Conservation (phyloP, 176 grass and related monocot species). For the Oryza nivara region DNA sequence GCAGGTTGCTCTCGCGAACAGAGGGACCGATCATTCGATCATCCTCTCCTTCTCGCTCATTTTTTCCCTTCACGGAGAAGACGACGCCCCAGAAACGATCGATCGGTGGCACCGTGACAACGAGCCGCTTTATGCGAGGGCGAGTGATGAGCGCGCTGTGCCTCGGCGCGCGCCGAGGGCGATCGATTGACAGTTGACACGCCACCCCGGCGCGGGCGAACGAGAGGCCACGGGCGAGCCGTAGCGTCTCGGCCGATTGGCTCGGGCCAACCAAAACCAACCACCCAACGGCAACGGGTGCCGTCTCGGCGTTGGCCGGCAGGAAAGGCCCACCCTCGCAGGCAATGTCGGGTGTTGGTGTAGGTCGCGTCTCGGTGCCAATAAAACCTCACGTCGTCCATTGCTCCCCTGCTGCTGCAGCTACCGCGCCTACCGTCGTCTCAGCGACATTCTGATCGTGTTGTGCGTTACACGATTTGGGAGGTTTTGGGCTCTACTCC, state of each 20-base stretch:
- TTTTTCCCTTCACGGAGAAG: neutral
- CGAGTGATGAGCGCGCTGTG: neutral
- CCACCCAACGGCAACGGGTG: neutral
- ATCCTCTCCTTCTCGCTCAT: neutral
- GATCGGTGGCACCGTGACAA: neutral
- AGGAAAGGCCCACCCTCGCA: slow-evolving; percentile 2
- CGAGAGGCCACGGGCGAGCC: too few species aligned
- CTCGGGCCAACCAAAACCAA: neutral
- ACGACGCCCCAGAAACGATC: neutral
- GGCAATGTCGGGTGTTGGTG: neutral
- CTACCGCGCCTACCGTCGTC: neutral
- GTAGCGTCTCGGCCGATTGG: neutral
- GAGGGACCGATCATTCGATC: neutral
- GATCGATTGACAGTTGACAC: neutral
- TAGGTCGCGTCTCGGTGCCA: neutral
- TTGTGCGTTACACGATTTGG: neutral
- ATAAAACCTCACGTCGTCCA: neutral
- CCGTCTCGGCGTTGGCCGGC: neutral
- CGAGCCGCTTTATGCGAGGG: neutral
- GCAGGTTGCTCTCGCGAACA: neutral
- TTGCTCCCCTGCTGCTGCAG: neutral
- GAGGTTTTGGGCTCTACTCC: neutral
- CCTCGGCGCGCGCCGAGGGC: neutral
- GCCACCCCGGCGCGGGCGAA: neutral
- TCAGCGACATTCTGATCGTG: neutral